Conservation (phyloP, 2,329 filamentous ascomycete genomes). For the Helotiales sp. region DNA sequence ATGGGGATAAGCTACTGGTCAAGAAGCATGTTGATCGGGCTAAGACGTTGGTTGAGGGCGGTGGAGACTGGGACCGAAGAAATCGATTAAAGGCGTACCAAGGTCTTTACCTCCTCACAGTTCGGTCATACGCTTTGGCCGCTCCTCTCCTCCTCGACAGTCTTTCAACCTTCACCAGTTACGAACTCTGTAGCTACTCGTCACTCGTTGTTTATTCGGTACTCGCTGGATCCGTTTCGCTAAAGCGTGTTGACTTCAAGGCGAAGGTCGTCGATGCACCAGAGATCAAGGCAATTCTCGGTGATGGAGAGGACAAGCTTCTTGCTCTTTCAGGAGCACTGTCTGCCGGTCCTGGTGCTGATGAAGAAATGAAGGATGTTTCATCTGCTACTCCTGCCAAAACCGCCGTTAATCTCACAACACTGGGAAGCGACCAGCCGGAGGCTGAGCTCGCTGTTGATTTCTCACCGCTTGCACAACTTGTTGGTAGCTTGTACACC, state of each 20-base stretch:
- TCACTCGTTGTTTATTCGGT: slow-evolving; percentile 94
- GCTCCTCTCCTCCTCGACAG: slow-evolving; percentile 95
- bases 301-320: slow-evolving; percentile 85
- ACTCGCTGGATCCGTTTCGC: slow-evolving; percentile 87
- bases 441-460: slow-evolving; percentile 84
- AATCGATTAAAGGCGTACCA: slow-evolving; percentile 99
- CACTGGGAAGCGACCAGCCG: slow-evolving; percentile 74
- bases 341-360: slow-evolving; percentile 80
- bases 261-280: slow-evolving; percentile 97
- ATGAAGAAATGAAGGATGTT: slow-evolving; percentile 75
- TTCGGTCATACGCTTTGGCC: slow-evolving; percentile 86
- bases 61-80: slow-evolving; percentile 97
- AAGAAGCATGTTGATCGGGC: slow-evolving; percentile 94
- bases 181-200: slow-evolving; percentile 97
- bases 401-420: slow-evolving; percentile 87
- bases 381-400: slow-evolving; percentile 60
- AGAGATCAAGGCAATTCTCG: slow-evolving; percentile 96
- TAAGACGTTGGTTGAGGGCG: slow-evolving; percentile 87
- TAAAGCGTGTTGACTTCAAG: slow-evolving; percentile 99
- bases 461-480: slow-evolving; percentile 83
- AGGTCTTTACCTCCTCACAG: slow-evolving; percentile 88
- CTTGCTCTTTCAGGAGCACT: slow-evolving; percentile 79
- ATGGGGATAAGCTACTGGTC: slow-evolving; percentile 87
- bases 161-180: slow-evolving; percentile 96
- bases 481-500: slow-evolving; percentile 90